These are phyloP conservation scores for Exutisphaerella laricina DNA, from an alignment of 2,329 filamentous ascomycete species.

Conservation along the genomic window DNA sequence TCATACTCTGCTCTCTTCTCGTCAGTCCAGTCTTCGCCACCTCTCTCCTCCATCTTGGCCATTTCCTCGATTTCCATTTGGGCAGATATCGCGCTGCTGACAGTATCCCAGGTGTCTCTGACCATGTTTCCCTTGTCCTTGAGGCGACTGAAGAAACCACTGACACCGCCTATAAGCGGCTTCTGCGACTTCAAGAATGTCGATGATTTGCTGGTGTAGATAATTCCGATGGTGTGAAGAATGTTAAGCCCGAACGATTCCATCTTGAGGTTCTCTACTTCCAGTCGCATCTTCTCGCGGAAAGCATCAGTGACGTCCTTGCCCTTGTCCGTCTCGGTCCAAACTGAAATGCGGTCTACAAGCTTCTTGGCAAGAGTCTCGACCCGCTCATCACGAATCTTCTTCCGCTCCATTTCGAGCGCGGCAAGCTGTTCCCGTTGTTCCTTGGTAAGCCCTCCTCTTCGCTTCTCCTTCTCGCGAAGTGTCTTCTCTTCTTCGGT, in stretches of 20 bases:
- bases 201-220: constrained; percentile 82
- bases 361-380: constrained; percentile 79
- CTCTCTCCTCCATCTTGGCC: constrained; percentile 90
- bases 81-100: constrained; percentile 90
- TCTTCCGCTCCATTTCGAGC: constrained; percentile 78
- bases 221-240: constrained; percentile 86
- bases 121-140: constrained; percentile 96
- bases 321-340: constrained; percentile 95
- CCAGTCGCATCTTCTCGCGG: constrained; percentile 86
- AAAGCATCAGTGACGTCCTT: constrained; percentile 80
- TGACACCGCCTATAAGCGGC: constrained; percentile 74
- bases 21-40: constrained; percentile 96
- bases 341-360: constrained; percentile 81
- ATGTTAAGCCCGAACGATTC: constrained; percentile 97
- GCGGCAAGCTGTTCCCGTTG: constrained; percentile 87
- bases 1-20: constrained; percentile 96
- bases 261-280: constrained; percentile 99
- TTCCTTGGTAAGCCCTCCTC: constrained; percentile 78
- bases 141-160: constrained; percentile 86
- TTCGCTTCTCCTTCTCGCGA: constrained; percentile 81
- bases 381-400: constrained; percentile 82
- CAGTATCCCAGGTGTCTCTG: constrained; percentile 98
- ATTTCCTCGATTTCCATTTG: constrained; percentile 99
- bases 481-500: constrained; percentile 70
- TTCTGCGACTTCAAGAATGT: constrained; percentile 91